A percentile compares a stretch with the other conserved stretches of the same genome.
Evolutionary conservation across 2,329 filamentous ascomycete species (phyloP).

Genomic region (Penicillium sp.): DNA sequence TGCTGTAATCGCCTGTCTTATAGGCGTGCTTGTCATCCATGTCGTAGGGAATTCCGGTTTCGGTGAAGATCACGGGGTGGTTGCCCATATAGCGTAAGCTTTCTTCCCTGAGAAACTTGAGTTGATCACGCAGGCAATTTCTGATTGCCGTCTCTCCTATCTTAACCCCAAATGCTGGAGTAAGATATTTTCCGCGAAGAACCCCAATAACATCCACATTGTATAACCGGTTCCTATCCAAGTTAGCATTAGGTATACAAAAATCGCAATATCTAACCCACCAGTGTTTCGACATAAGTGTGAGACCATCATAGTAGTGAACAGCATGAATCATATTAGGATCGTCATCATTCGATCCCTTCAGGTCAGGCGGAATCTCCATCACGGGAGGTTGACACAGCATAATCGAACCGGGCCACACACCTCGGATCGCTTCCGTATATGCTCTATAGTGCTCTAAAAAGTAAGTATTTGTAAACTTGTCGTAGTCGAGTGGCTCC

Average conservation of each 20-base stretch:
- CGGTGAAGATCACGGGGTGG: constrained; percentile 87
- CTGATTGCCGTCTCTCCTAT: constrained; percentile 92
- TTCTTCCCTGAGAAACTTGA: constrained; percentile 81
- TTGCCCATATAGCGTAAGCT: constrained; percentile 86
- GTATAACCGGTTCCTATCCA: constrained; percentile 78
- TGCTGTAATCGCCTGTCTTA: constrained; percentile 92
- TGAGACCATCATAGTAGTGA: constrained; percentile 97
- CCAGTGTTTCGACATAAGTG: constrained; percentile 98
- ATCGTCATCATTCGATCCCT: constrained; percentile 87
- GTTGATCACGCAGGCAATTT: constrained; percentile 88
- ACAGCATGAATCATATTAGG: constrained; percentile 88
- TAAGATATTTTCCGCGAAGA: constrained; percentile 83
- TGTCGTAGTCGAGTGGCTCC: constrained; percentile 75
- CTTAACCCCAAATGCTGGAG: constrained; percentile 89
- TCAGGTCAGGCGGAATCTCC: constrained; percentile 87
- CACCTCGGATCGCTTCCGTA: constrained; percentile 71
- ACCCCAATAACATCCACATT: constrained; percentile 96
- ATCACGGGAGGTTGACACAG: constrained; percentile 90
- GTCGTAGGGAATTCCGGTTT: constrained; percentile 97
- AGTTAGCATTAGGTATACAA: constrained; percentile 17
- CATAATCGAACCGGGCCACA: constrained; percentile 83
- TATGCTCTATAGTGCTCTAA: constrained; percentile 83
- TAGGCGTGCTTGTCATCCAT: constrained; percentile 98
- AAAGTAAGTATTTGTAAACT: constrained; percentile 90
- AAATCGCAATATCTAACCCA: constrained; percentile 24